Evolutionary conservation across 179 eudicot species (phyloP).

Genomic region (Sideroxylon spinosum): DNA sequence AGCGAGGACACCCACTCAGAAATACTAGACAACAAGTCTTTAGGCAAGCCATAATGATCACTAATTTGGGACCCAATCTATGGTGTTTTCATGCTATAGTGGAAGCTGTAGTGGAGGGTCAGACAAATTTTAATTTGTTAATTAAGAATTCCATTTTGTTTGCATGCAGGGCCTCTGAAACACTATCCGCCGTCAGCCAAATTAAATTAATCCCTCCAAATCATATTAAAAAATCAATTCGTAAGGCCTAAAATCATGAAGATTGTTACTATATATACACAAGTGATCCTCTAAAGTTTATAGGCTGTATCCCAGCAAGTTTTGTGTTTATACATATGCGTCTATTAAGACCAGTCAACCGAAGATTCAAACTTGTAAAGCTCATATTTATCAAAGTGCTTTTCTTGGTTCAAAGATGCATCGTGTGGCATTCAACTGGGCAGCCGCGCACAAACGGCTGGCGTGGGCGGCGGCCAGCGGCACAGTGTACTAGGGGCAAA

Average conservation of each 20-base stretch:
- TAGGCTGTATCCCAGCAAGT: not conserved
- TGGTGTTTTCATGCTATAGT: constrained; percentile 11
- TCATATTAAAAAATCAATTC: constrained; percentile 2
- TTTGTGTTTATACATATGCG: not conserved
- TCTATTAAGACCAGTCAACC: constrained; percentile 12
- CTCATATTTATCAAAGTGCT: not conserved
- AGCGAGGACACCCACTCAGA: not conserved
- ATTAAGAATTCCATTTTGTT: constrained; percentile 16
- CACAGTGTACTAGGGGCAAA: not conserved
- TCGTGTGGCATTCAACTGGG: not conserved
- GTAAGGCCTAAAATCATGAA: constrained; percentile 19
- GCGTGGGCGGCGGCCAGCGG: constrained; percentile 5
- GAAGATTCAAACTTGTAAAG: not conserved
- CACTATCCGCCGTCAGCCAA: constrained; percentile 26
- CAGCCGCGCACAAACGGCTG: not conserved
- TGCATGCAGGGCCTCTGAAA: constrained; percentile 12
- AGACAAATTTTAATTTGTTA: not conserved
- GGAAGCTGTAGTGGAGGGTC: constrained; percentile 18
- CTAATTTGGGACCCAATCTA: constrained; percentile 11
- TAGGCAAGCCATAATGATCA: constrained; percentile 10
- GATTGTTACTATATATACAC: not conserved
- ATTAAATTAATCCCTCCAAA: not conserved
- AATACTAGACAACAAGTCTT: not conserved
- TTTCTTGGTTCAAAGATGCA: not conserved
- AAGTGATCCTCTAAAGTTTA: not conserved